Evolutionary conservation across 306 rosid genomes (phyloP).

Genomic region (Argentina anserina): DNA sequence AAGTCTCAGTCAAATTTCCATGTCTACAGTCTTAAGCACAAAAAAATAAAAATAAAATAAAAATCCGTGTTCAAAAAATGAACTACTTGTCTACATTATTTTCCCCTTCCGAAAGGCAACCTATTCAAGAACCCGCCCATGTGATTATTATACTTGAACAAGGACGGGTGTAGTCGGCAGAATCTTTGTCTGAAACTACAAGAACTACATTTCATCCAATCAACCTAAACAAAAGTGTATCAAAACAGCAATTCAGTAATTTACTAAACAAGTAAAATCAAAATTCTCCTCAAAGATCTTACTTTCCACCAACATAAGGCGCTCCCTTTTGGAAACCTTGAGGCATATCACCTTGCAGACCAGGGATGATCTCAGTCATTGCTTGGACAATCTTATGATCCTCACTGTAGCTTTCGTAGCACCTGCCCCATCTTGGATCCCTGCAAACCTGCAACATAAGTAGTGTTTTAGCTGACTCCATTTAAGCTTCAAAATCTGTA

Average conservation of each 20-base stretch:
- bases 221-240: neutral
- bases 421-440: slow-evolving; percentile 99
- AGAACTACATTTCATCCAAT: neutral
- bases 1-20: neutral
- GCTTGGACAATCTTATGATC: slow-evolving; percentile 64
- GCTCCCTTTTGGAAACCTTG: slow-evolving; percentile 54
- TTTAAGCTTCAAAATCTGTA: neutral
- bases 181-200: neutral
- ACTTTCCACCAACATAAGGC: slow-evolving; percentile 93
- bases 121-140: neutral
- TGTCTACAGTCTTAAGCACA: neutral
- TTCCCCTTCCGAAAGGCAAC: too few species aligned
- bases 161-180: neutral
- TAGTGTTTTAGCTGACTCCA: neutral
- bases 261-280: neutral
- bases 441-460: slow-evolving; percentile 69
- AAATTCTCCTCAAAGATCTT: slow-evolving; percentile 28
- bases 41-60: too few species aligned
- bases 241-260: neutral
- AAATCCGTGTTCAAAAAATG: too few species aligned
- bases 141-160: neutral
- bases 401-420: slow-evolving; percentile 97
- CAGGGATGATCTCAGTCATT: slow-evolving; percentile 94
- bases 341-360: slow-evolving; percentile 90
- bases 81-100: too few species aligned